phyloP scores from a whole-genome alignment of 1,284 basidiomycete species.

The Sporisorium scitamineum region DNA sequence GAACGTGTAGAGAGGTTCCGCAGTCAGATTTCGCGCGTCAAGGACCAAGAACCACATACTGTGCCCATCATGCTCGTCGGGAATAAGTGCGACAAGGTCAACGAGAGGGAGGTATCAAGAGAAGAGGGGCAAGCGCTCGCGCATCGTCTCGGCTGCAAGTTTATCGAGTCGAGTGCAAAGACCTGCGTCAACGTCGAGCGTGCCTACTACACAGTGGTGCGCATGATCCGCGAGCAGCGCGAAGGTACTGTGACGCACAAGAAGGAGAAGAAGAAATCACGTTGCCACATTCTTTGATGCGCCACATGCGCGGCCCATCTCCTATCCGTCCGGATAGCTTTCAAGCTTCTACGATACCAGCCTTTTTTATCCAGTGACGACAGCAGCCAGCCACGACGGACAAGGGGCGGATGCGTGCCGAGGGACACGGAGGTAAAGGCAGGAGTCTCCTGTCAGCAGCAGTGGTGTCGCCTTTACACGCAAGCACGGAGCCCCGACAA shows the following conservation, averaged over 20 bases:
- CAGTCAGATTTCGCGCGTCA: slow-evolving; percentile 68
- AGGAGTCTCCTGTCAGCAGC: not conserved
- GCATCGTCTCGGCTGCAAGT: slow-evolving; percentile 68
- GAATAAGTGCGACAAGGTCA: slow-evolving; percentile 85
- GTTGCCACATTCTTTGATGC: slow-evolving; percentile 65
- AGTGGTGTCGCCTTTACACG: not conserved
- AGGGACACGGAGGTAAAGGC: not conserved
- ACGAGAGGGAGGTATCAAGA: slow-evolving; percentile 79
- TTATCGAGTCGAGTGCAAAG: slow-evolving; percentile 70
- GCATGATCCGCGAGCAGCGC: slow-evolving; percentile 64
- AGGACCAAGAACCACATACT: slow-evolving; percentile 68
- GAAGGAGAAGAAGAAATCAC: slow-evolving; percentile 65
- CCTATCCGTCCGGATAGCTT: not conserved
- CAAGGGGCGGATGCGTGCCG: not conserved
- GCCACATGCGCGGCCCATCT: no score
- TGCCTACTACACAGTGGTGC: slow-evolving; percentile 69
- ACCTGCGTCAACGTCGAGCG: slow-evolving; percentile 69
- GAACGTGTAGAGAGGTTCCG: slow-evolving; percentile 69
- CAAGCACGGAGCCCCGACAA: not conserved
- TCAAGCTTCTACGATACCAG: slow-evolving; percentile 8
- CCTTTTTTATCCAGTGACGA: not conserved
- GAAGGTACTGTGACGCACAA: slow-evolving; percentile 52
- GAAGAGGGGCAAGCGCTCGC: slow-evolving; percentile 69
- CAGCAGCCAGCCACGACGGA: no score
- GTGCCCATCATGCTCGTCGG: slow-evolving; percentile 86